phyloP scores from a whole-genome alignment of 768 basidiomycete genomes.

The Leccinum subtestaceum region DNA sequence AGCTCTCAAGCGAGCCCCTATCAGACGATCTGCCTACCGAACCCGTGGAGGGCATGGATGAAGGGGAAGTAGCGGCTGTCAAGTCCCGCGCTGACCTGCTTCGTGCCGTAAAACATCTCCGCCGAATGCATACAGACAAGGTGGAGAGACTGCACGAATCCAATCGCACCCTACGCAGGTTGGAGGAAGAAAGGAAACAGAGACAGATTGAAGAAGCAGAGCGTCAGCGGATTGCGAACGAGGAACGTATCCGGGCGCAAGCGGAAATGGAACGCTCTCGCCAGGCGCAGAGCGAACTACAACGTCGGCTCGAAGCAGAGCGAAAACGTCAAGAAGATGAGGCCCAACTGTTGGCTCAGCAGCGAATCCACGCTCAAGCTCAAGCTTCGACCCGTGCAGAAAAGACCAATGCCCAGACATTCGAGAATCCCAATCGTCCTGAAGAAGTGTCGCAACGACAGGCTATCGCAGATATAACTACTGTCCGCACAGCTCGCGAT shows the following conservation, averaged over 20 bases:
- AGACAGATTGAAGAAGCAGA: constrained; percentile 19
- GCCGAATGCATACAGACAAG: constrained; percentile 18
- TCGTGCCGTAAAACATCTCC: constrained; percentile 13
- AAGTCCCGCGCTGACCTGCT: constrained; percentile 12
- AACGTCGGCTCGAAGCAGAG: constrained; percentile 7
- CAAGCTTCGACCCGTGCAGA: not conserved
- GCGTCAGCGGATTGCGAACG: constrained; percentile 14
- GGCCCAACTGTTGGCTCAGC: constrained; percentile 12
- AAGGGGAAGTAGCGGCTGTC: constrained; percentile 12
- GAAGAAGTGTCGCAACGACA: constrained; percentile 14
- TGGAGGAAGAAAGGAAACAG: constrained; percentile 26
- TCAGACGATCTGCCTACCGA: constrained; percentile 17
- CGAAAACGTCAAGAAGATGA: constrained; percentile 8
- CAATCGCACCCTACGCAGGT: constrained; percentile 14
- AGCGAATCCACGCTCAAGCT: constrained; percentile 7
- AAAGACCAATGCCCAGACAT: not conserved
- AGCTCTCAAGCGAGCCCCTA: not conserved
- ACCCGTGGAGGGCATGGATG: constrained; percentile 23
- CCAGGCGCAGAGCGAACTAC: constrained; percentile 4
- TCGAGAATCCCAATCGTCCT: not conserved
- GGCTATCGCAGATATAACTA: constrained; percentile 25
- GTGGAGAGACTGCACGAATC: constrained; percentile 17
- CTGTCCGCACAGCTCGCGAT: constrained; percentile 24
- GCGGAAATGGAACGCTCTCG: constrained; percentile 13
- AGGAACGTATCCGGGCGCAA: constrained; percentile 10